phyloP scores from a whole-genome alignment of 305 asterid species.

The Coffea humblotiana region DNA sequence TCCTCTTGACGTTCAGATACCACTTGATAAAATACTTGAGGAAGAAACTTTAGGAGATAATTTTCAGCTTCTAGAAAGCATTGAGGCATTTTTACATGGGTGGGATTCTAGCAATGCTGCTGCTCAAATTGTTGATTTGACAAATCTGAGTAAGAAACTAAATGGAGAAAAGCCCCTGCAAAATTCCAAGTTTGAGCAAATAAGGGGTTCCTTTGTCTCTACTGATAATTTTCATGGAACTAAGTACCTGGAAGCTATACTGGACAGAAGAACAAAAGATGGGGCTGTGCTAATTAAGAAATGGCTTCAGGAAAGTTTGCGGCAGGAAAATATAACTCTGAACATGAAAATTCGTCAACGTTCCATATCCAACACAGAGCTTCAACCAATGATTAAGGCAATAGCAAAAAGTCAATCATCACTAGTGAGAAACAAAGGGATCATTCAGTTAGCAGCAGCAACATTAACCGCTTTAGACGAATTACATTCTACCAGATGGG shows the following conservation, averaged over 20 bases:
- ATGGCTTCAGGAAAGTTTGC: constrained; percentile 92
- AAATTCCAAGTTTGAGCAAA: constrained; percentile 38
- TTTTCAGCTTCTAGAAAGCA: constrained; percentile 60
- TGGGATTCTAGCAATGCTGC: constrained; percentile 60
- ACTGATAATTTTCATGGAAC: constrained; percentile 80
- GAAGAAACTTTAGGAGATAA: constrained; percentile 44
- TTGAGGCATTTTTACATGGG: constrained; percentile 83
- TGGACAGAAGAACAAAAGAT: constrained; percentile 85
- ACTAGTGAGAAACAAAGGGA: constrained; percentile 71
- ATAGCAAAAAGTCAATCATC: constrained; percentile 63
- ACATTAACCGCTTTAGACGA: constrained; percentile 63
- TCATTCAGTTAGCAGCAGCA: constrained; percentile 83
- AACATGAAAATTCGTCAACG: constrained; percentile 66
- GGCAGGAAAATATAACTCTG: constrained; percentile 59
- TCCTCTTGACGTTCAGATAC: constrained; percentile 75
- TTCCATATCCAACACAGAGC: constrained; percentile 64
- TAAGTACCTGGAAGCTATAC: constrained; percentile 72
- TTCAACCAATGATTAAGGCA: constrained; percentile 64
- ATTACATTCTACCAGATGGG: constrained; percentile 67
- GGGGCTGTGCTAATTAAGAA: constrained; percentile 73
- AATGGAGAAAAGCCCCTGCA: constrained; percentile 40
- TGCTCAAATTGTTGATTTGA: constrained; percentile 45
- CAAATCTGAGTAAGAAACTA: constrained; percentile 50
- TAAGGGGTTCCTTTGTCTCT: constrained; percentile 79
- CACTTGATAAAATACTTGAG: constrained; percentile 51